Evolutionary conservation across 345 rosid species (phyloP), one percentile per base, ranked within the genome.

Genomic region (Bruguiera sexangula): DNA sequence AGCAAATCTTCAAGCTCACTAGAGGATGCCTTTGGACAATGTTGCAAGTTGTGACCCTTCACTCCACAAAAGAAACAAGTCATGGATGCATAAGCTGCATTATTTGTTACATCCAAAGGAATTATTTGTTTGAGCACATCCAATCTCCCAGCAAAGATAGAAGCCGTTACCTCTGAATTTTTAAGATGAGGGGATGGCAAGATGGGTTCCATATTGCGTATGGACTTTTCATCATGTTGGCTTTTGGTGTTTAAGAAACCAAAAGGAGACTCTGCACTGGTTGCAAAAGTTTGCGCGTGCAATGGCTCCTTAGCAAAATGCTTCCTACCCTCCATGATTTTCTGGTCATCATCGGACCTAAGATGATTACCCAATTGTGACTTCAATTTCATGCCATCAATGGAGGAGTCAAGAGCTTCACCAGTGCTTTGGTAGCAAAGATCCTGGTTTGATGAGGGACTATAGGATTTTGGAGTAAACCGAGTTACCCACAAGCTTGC

Each of bases 401-500:
- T 37, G 13, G 68, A 70, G 65, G 73, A 79, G 54, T 73, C 80
- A 60, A 62, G 70, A 60, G 76, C 72, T 52, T 68, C 73, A 56
- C 27, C 46, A 2, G 53, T 24, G 65, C 66, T 58, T 34, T 20
- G 68, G 65, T 63, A 62, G 62, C n/a, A 32, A 29, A 34, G 22
- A 63, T 75, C 82, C 66, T 26, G 52, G 71, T 80, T 80, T 24
- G 54, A 65, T 22, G 69, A 55, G 52, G 78, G 64, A 60, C 75
- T 34, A 65, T 78, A 68, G 34, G 67, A 4, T 77, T 79, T 89
- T 11, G 89, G 66, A 71, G 88, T 61, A 78, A 89, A 87, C 69
- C 96, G 85, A 75, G 92, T 78, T 71, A 91, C 82, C 97, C 97
- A 89, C 81, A 79, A 82, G 73, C 88, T 89, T 63, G 85, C 75